A percentile compares a stretch with the other conserved stretches of the same genome.
phyloP scores from a whole-genome alignment of 306 rosid species.

The Neltuma alba region DNA sequence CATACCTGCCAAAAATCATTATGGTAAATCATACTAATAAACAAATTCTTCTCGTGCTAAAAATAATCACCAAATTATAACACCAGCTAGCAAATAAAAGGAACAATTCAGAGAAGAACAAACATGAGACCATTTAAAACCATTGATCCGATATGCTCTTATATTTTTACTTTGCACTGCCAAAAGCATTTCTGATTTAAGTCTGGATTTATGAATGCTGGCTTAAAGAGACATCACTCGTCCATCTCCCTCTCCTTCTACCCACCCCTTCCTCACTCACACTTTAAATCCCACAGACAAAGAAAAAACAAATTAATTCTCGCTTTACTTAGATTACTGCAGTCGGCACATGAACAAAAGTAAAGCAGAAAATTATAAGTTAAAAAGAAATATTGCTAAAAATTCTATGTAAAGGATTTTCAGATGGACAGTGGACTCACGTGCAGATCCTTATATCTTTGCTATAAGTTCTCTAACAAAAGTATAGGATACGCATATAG shows the following conservation, averaged over 20 bases:
- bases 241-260: not conserved
- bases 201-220: slow-evolving; percentile 2
- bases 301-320: not conserved
- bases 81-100: slow-evolving; percentile 1
- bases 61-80: not conserved
- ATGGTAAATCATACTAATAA: slow-evolving; percentile 19
- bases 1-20: slow-evolving; percentile 57
- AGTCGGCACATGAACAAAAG: not conserved
- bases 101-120: not conserved
- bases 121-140: not conserved
- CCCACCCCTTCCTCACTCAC: not conserved
- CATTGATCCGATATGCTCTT: not conserved
- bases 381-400: not conserved
- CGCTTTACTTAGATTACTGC: not conserved
- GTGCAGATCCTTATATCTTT: not conserved
- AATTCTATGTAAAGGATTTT: not conserved
- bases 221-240: not conserved
- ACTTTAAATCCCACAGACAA: not conserved
- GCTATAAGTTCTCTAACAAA: not conserved
- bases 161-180: not conserved
- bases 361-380: not conserved
- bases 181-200: not conserved
- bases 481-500: not conserved
- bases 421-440: not conserved
- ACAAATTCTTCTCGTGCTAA: not conserved